Evolutionary conservation across 176 grass and related monocot genomes (phyloP), one percentile per base, ranked within the genome.

Genomic region (Bothriochloa decipiens): DNA sequence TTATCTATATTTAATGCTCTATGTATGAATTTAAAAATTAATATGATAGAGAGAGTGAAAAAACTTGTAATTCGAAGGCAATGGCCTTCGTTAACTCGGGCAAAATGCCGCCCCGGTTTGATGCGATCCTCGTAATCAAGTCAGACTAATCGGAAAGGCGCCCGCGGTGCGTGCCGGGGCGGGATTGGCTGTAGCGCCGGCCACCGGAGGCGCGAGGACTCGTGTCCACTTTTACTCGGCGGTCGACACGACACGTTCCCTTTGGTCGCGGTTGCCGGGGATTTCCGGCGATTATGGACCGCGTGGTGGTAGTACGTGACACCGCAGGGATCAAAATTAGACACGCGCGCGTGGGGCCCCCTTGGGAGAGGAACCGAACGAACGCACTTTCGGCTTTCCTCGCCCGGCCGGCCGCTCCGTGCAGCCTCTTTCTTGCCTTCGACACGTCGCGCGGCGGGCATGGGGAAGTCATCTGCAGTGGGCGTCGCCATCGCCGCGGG

Each of bases 141-240:
- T 42, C 43, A 15, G 14, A 16, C 12, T 14, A 5, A 22, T 16
- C 3, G 1, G 4, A 14, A 47, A 13, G 47, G 74, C 17, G 28
- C 11, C 4, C 33, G 28, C 32, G 52, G 1, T 58, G 52, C 63
- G 78, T 80, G 78, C 42, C 78, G 63, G 25, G 28, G 1, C 18
- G 78, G 27, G 11, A 80, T 68, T 80, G 78, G 78, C 26, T 20
- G 52, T 4, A 4, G 29, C 10, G 27, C 4, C 10, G 1, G 4
- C n/a, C 27, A 11, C 11, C 15, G 27, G 2, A 35, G 17, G 42
- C 27, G 20, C 61, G 26, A 79, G 77, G 61, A 79, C 77, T 49
- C 77, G 77, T 50, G 63, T 68, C 77, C 40, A 62, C 8, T 46
- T 79, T 65, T 40, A 65, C 77, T 63, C 17, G 37, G 58, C 47